Evolutionary conservation across 2,329 filamentous ascomycete species (phyloP).

Genomic region (Paraphaeosphaeria sporulosa): DNA sequence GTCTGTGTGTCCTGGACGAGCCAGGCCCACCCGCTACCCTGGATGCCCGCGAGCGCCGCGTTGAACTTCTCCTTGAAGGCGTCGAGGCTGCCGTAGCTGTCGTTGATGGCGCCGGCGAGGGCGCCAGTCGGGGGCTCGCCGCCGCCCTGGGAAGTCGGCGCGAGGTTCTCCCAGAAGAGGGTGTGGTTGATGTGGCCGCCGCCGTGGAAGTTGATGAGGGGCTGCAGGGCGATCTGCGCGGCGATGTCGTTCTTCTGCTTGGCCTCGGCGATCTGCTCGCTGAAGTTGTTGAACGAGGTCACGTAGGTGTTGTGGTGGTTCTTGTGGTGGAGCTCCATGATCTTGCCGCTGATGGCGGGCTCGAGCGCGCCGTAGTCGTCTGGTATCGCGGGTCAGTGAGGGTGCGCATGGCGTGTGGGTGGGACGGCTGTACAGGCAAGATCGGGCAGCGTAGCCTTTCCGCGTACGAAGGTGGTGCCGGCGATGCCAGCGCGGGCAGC

Average conservation of each 20-base stretch:
- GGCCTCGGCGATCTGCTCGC: conserved; percentile 72
- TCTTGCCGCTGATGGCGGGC: conserved; percentile 80
- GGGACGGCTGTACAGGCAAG: conserved; percentile 68
- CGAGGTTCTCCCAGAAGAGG: conserved; percentile 75
- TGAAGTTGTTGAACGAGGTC: conserved; percentile 82
- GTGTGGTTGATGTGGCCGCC: conserved; percentile 72
- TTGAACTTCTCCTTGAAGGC: conserved; percentile 70
- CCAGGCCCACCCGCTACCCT: conserved; percentile 72
- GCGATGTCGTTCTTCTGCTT: conserved; percentile 61
- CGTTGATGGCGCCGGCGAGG: conserved; percentile 65
- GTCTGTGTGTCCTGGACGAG: conserved; percentile 69
- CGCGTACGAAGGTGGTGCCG: conserved; percentile 78
- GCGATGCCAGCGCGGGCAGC: conserved; percentile 68
- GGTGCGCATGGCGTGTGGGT: too few species aligned
- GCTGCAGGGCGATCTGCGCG: conserved; percentile 63
- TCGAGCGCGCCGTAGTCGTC: conserved; percentile 98
- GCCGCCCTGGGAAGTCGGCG: conserved; percentile 71
- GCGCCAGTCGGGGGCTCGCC: conserved; percentile 68
- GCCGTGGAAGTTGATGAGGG: conserved; percentile 71
- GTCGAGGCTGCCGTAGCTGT: conserved; percentile 65
- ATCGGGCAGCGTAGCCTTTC: conserved; percentile 93
- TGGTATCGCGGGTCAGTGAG: conserved; percentile 46
- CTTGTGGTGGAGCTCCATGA: conserved; percentile 96
- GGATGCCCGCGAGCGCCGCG: conserved; percentile 68
- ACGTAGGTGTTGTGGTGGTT: conserved; percentile 97